Evolutionary conservation across 345 rosid species (phyloP), one percentile per base, ranked within the genome.

Genomic region (Eucalyptus sp.): DNA sequence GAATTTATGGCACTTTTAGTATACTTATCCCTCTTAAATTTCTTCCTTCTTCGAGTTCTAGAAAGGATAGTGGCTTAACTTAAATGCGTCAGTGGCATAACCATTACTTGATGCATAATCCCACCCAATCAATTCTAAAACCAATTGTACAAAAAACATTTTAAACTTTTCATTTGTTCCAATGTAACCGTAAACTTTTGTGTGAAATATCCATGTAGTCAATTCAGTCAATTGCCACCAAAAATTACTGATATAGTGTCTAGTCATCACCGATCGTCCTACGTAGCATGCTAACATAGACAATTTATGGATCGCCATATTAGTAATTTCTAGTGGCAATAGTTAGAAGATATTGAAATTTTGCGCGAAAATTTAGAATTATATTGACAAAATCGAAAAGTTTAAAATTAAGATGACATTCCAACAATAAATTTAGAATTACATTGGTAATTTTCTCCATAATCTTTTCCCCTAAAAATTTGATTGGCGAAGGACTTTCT

Each of bases 341-440:
- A 14, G 18, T 13, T 29, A 13, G 71, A 64, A n/a, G 31, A 64
- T 2, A 64, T n/a, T 13, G 7, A 7, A 13, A 64, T 64, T 64
- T 64, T 15, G 18, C 3, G 4, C 5, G 0, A 64, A 64, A 7
- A 29, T 3, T 29, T 29, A 13, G 8, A 9, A 56, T 4, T n/a
- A n/a, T 0, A 29, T n/a, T 64, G 17, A 62, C 1, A 62, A 29
- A 62, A 27, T 62, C 29, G 8, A 62, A 62, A 62, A 62, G 0
- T 13, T 62, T 6, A 6, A 0, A n/a, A 27, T n/a, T 62, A 29
- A 62, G 13, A 12, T 27, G 66, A 27, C 56, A 29, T 27, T 62
- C 18, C 0, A 13, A 29, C 9, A 29, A n/a, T 64, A 29, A 64
- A 14, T 64, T 29, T 64, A 64, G 37, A 64, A 14, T 10, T 56